phyloP scores from a whole-genome alignment of 306 rosid species.

The Malus sylvestris region DNA sequence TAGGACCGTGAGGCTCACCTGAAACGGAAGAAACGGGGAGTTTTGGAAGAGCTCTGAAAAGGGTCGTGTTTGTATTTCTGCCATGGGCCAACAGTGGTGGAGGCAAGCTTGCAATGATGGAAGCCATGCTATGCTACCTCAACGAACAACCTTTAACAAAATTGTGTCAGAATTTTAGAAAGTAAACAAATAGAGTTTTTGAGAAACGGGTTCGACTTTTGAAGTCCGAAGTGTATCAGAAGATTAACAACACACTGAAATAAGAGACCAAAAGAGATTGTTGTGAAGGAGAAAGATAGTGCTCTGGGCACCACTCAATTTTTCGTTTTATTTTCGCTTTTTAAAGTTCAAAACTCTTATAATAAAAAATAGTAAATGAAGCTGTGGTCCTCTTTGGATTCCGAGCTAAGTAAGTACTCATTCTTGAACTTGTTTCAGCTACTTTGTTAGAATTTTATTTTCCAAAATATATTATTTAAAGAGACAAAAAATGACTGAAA shows the following conservation, averaged over 20 bases:
- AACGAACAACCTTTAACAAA: neutral
- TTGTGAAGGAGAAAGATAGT: neutral
- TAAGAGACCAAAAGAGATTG: slow-evolving; percentile 3
- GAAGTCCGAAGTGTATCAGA: neutral
- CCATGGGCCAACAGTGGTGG: slow-evolving; percentile 45
- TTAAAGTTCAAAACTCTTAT: too few species aligned
- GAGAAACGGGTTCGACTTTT: neutral
- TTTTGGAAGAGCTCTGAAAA: slow-evolving; percentile 21
- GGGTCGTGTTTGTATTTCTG: slow-evolving; percentile 14
- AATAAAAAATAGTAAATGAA: too few species aligned
- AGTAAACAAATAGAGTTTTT: neutral
- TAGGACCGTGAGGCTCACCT: slow-evolving; percentile 20
- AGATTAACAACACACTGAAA: neutral
- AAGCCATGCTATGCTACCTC: slow-evolving; percentile 49
- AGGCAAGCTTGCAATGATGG: slow-evolving; percentile 49
- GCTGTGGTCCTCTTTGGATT: too few species aligned
- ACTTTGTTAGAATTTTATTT: too few species aligned
- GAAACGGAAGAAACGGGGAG: slow-evolving; percentile 25
- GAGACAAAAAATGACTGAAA: too few species aligned
- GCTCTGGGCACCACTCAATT: slow-evolving; percentile 31
- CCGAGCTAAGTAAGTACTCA: too few species aligned
- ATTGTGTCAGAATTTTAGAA: neutral
- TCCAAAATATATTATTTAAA: too few species aligned
- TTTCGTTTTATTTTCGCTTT: neutral
- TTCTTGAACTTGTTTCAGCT: too few species aligned